These are phyloP conservation scores for Rhizopogon vinicolor DNA, from an alignment of 768 basidiomycete genomes.

Conservation along the genomic window DNA sequence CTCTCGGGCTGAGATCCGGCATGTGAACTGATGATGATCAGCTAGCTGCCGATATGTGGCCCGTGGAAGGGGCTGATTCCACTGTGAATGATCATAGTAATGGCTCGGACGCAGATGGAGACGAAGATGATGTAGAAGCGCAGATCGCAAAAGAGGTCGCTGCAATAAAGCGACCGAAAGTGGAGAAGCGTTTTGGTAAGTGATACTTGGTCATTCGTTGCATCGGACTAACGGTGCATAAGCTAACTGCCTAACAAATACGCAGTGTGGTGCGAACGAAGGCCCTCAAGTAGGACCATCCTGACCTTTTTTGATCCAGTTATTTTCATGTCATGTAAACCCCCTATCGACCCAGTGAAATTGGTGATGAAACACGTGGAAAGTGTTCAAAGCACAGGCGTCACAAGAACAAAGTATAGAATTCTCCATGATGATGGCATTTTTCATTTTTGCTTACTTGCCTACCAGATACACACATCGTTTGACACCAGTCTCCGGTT, in stretches of 20 bases:
- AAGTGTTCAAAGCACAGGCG: slow-evolving; percentile 56
- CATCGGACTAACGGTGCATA: not conserved
- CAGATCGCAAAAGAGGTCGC: slow-evolving; percentile 71
- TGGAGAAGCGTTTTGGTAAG: slow-evolving; percentile 63
- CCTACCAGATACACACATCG: slow-evolving; percentile 59
- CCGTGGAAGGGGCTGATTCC: slow-evolving; percentile 28
- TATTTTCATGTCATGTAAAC: slow-evolving; percentile 74
- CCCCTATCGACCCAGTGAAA: slow-evolving; percentile 72
- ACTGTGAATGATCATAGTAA: slow-evolving; percentile 16
- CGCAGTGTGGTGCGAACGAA: slow-evolving; percentile 56
- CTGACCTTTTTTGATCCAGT: slow-evolving; percentile 36
- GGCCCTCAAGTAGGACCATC: not conserved
- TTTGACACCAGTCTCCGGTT: slow-evolving; percentile 63
- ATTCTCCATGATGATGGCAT: not conserved
- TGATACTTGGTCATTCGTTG: not conserved
- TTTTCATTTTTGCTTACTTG: not conserved
- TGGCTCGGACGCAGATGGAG: slow-evolving; percentile 31
- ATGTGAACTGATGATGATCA: slow-evolving; percentile 25
- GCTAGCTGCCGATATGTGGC: slow-evolving; percentile 75
- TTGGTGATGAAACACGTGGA: slow-evolving; percentile 61
- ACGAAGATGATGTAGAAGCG: slow-evolving; percentile 55
- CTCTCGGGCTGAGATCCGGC: not conserved
- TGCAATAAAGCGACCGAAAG: slow-evolving; percentile 61
- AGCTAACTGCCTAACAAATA: slow-evolving; percentile 80
- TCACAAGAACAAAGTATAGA: slow-evolving; percentile 59